Conservation (phyloP, 2,329 filamentous ascomycete species). For the Cercospora janseana region DNA sequence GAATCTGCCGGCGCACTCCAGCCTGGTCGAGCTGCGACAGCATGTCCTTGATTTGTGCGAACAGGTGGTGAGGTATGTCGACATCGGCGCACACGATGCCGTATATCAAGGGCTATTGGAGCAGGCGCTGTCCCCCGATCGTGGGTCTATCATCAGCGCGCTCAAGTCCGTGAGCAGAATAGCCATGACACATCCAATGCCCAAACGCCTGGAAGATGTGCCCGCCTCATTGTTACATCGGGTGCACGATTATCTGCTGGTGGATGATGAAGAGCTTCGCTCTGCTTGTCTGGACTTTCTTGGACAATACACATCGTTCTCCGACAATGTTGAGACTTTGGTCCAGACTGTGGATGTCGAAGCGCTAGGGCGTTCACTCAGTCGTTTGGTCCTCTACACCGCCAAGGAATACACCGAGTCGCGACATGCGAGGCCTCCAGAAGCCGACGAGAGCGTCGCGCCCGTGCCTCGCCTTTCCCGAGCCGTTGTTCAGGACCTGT, state of each 20-base stretch:
- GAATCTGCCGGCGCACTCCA: constrained; percentile 69
- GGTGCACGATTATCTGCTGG: constrained; percentile 69
- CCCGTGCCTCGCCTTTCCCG: constrained; percentile 53
- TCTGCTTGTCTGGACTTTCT: constrained; percentile 89
- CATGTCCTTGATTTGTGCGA: constrained; percentile 89
- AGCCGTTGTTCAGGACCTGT: constrained; percentile 70
- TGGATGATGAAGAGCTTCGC: constrained; percentile 87
- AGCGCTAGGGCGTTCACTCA: constrained; percentile 72
- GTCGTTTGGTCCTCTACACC: constrained; percentile 66
- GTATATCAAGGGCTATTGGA: constrained; percentile 72
- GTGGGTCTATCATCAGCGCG: constrained; percentile 76
- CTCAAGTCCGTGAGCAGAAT: constrained; percentile 81
- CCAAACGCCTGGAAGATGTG: constrained; percentile 72
- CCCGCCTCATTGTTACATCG: constrained; percentile 64
- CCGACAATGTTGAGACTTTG: constrained; percentile 75
- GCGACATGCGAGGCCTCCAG: constrained; percentile 18
- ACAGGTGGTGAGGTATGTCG: constrained; percentile 79
- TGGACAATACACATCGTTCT: constrained; percentile 88
- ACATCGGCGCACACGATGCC: constrained; percentile 68
- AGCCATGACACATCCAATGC: constrained; percentile 78
- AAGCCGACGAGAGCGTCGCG: constrained; percentile 22
- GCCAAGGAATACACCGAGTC: constrained; percentile 32
- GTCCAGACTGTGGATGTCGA: constrained; percentile 62
- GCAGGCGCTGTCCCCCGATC: constrained; percentile 60
- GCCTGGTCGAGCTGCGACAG: constrained; percentile 80